Evolutionary conservation across 768 basidiomycete genomes (phyloP), one percentile per base, ranked within the genome.

Genomic region (Phaeotremella skinneri): DNA sequence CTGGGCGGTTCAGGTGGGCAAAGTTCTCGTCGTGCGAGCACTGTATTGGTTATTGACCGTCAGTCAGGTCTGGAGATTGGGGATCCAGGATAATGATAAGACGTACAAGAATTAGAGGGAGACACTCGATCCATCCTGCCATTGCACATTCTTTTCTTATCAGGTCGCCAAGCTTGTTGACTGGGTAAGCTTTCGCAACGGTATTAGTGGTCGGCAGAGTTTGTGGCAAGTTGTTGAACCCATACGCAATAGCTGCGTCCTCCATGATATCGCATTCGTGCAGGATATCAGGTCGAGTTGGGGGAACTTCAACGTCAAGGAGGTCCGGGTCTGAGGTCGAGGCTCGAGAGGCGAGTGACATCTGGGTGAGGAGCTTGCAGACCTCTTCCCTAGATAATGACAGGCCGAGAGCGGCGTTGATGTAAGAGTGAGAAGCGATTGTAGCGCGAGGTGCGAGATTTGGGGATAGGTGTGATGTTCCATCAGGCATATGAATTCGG

Each of bases 21-120:
- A 97, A 99, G 80, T 97, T 98, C 79, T 99, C 96, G 78, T 97
- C 94, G 70, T 92, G 91, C 11, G 94, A 97, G 79, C 94, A 99
- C 92, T 97, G 69, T 25, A 23, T 26, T 49, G 42, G 47, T 32
- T 20, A 9, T 39, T 9, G 43, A n/a, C n/a, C n/a, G 7, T 45
- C 21, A 45, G 43, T 21, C 23, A 7, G 23, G 7, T 45, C 23
- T 45, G 13, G 23, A 13, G 43, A 45, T 6, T 7, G 11, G 6
- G 11, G 6, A 26, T 47, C 2, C 13, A 14, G 27, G 23, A 17
- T 27, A 25, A 21, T 20, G n/a, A 53, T 3, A 0, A 3, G 13
- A 79, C 87, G 52, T 72, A 96, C 93, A 64, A 99, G 82, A 72
- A 91, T 98, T 58, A 98, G 82, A 21, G 96, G 91, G 2, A 98